Base-by-base conservation (phyloP, 106 monocot species). In the Posidonia australis region DNA sequence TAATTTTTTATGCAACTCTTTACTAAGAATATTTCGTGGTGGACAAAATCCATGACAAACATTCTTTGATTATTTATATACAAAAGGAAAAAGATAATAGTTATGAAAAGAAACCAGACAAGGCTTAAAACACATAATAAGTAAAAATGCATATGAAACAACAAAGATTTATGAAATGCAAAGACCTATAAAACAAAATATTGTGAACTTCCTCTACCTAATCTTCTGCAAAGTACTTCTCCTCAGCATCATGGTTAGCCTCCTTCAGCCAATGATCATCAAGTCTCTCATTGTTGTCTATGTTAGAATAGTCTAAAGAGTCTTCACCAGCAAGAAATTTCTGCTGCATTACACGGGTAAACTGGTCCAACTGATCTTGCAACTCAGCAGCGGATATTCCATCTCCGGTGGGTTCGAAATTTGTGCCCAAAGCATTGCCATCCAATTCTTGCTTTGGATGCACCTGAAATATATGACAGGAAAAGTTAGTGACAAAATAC, bases 221-320 rank as follows among this genome's bases (percentile, higher is more conserved):
- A 67, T 96, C 96, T 74, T 90, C 82, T 21, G 82, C 84, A 51
- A 98, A 98, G 58, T 98, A 98, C 52, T 81, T 96, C 67, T 90
- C 96, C 62, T 98, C 90, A 1, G 87, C 96, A 69, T 91, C 96
- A 25, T 72, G 77, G 58, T 77, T 86, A 14, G 84, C 82, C 55
- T 98, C 96, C 73, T 43, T 81, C 29, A 72, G 70, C 96, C 96
- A 98, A 55, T 98, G 77, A 72, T 98, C 96, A 69, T 98, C 96
- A 31, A 98, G 69, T 27, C 78, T 78, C 75, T 87, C 96, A 52
- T 98, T 82, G 53, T 83, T 72, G 67, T 98, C 96, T 48, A 98
- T 98, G 25, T 57, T 60, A 9, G 76, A 72, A 49, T 96, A 96
- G 73, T 98, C 87, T 9, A 86, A 41, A 77, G 76, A 58, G 63